Evolutionary conservation across 2,329 filamentous ascomycete genomes (phyloP).

Genomic region (Fusarium sarcochroum): DNA sequence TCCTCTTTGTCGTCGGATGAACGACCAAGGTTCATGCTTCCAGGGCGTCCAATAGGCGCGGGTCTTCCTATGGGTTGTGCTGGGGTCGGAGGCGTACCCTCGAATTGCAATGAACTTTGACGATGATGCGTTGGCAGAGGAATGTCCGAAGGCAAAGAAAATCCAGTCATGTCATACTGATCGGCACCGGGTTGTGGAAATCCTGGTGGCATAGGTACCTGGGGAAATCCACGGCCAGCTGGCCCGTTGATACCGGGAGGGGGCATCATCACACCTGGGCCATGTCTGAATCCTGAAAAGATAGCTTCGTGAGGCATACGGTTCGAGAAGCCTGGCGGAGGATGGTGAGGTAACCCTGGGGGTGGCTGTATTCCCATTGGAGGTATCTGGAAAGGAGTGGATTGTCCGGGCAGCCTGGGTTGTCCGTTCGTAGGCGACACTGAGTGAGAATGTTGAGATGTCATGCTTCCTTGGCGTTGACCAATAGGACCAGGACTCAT

Average conservation of each 20-base stretch:
- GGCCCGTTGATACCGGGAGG: slow-evolving; percentile 67
- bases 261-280: slow-evolving; percentile 62
- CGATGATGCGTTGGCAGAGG: slow-evolving; percentile 73
- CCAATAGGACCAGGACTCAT: slow-evolving; percentile 75
- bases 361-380: slow-evolving; percentile 67
- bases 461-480: slow-evolving; percentile 73
- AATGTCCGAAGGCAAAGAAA: slow-evolving; percentile 52
- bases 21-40: slow-evolving; percentile 75
- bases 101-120: slow-evolving; percentile 80
- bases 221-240: slow-evolving; percentile 60
- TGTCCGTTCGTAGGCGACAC: slow-evolving; percentile 70
- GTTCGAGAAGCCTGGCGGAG: slow-evolving; percentile 68
- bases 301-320: slow-evolving; percentile 68
- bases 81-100: slow-evolving; percentile 65
- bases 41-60: slow-evolving; percentile 88
- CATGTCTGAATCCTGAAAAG: slow-evolving; percentile 64
- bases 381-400: slow-evolving; percentile 67
- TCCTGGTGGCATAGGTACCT: slow-evolving; percentile 54
- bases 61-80: slow-evolving; percentile 85
- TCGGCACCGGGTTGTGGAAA: slow-evolving; percentile 52
- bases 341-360: slow-evolving; percentile 55
- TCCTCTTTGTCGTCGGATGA: slow-evolving; percentile 73
- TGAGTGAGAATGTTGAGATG: slow-evolving; percentile 53
- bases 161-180: slow-evolving; percentile 52
- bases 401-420: slow-evolving; percentile 54